Evolutionary conservation across 495 filamentous ascomycete genomes (phyloP).

Genomic region (Coniosporium apollinis): DNA sequence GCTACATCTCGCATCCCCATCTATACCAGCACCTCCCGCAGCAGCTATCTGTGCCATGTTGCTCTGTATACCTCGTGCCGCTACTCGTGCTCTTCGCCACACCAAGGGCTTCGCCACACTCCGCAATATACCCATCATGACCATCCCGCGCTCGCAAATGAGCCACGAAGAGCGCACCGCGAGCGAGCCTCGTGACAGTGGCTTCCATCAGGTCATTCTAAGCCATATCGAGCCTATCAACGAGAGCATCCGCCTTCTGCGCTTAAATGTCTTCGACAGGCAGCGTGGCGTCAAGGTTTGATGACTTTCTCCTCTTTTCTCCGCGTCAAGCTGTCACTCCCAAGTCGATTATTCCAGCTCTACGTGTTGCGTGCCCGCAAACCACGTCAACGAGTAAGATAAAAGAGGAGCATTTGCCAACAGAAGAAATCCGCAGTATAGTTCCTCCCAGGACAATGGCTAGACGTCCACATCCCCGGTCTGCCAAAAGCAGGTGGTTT

Average conservation of each 20-base stretch:
- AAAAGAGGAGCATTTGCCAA: background rate
- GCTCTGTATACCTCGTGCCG: too few relatives aligned
- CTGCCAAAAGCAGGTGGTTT: conserved; percentile 61
- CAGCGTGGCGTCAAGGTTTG: conserved; percentile 10
- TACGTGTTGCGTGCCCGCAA: background rate
- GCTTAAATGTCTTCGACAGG: conserved; percentile 8
- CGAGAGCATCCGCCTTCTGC: conserved; percentile 9
- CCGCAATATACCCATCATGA: background rate
- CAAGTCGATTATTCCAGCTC: background rate
- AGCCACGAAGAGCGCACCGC: conserved; percentile 14
- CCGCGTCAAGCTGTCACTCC: background rate
- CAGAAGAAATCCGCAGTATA: conserved; percentile 12
- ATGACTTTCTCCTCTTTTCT: background rate
- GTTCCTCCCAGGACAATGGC: conserved; percentile 82
- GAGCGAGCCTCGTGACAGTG: conserved; percentile 9
- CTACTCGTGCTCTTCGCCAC: too few relatives aligned
- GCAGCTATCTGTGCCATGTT: too few relatives aligned
- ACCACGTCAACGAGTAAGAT: background rate
- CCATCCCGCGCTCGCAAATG: background rate
- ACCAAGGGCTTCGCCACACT: too few relatives aligned
- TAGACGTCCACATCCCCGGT: conserved; percentile 61
- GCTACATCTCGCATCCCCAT: too few relatives aligned
- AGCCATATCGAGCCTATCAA: conserved; percentile 13
- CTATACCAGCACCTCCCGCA: too few relatives aligned
- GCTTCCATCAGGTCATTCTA: conserved; percentile 12